A percentile compares a stretch with the other conserved stretches of the same genome.
Conservation (phyloP, 1,284 basidiomycete species). For the Serendipita sp. region DNA sequence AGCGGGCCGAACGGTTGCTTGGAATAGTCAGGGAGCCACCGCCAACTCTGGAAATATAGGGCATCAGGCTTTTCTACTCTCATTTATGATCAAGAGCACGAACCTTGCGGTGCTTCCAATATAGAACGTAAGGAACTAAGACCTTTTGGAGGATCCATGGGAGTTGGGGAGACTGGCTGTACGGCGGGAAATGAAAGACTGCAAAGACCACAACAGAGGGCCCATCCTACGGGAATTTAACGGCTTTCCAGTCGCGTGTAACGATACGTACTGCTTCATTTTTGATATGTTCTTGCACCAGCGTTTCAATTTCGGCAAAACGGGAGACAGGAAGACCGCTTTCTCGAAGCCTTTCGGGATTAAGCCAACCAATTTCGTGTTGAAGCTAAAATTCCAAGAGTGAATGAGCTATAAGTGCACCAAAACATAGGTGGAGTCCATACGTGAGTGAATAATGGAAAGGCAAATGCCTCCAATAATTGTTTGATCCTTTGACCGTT, state of each 20-base stretch:
- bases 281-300: not conserved
- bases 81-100: too few relatives aligned
- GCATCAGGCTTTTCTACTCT: too few relatives aligned
- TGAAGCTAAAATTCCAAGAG: not conserved
- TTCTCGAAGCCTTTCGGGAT: not conserved
- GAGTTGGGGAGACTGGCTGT: not conserved
- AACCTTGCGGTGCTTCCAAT: not conserved
- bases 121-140: not conserved
- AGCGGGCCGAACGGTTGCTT: not conserved
- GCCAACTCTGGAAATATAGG: not conserved
- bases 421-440: not conserved
- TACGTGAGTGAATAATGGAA: conserved; percentile 1
- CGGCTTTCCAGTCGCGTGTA: not conserved
- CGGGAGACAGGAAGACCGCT: not conserved
- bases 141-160: not conserved
- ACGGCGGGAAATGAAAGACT: not conserved
- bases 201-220: not conserved
- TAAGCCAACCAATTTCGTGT: conserved; percentile 1
- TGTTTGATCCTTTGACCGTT: not conserved
- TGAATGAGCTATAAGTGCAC: not conserved
- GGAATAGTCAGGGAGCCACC: not conserved
- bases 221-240: not conserved
- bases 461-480: not conserved
- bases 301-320: not conserved
- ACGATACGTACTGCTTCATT: not conserved